These are phyloP conservation scores for Scleromitrula shiraiana DNA, from an alignment of 2,329 filamentous ascomycete species.

Conservation along the genomic window DNA sequence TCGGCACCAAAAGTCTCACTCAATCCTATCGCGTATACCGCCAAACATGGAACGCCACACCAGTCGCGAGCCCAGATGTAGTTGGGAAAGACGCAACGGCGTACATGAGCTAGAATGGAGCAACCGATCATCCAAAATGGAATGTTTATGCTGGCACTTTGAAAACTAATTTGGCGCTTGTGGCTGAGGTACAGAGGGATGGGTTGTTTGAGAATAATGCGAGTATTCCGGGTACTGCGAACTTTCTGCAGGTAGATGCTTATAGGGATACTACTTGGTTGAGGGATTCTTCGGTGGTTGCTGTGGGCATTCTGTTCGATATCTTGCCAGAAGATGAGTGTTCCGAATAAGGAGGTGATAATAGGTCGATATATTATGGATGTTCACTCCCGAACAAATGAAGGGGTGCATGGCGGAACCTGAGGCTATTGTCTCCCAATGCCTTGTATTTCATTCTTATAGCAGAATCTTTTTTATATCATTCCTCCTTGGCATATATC, in stretches of 20 bases:
- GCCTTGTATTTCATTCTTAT: too few relatives aligned
- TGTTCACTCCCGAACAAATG: too few relatives aligned
- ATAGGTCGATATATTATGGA: neutral
- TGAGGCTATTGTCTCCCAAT: too few relatives aligned
- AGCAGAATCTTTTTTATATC: too few relatives aligned
- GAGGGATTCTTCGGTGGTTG: neutral
- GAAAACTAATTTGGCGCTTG: neutral
- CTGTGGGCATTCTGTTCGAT: neutral
- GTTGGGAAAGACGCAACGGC: neutral
- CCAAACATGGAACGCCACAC: conserved; percentile 5
- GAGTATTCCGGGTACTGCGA: neutral
- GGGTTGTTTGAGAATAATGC: neutral
- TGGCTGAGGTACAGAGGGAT: neutral
- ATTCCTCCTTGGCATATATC: too few relatives aligned
- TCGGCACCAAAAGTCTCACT: conserved; percentile 2
- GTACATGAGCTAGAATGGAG: neutral
- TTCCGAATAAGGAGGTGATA: neutral
- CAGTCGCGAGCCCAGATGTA: neutral
- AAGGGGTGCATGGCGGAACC: too few relatives aligned
- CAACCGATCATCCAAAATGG: neutral
- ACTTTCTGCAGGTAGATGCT: neutral
- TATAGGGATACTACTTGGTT: neutral
- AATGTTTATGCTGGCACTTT: neutral
- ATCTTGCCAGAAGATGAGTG: neutral
- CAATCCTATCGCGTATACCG: conserved; percentile 9